Percentiles rank a stretch among this genome's conserved stretches.
phyloP scores from a whole-genome alignment of 2,329 filamentous ascomycete species.

The Paracoccidioides lutzii region DNA sequence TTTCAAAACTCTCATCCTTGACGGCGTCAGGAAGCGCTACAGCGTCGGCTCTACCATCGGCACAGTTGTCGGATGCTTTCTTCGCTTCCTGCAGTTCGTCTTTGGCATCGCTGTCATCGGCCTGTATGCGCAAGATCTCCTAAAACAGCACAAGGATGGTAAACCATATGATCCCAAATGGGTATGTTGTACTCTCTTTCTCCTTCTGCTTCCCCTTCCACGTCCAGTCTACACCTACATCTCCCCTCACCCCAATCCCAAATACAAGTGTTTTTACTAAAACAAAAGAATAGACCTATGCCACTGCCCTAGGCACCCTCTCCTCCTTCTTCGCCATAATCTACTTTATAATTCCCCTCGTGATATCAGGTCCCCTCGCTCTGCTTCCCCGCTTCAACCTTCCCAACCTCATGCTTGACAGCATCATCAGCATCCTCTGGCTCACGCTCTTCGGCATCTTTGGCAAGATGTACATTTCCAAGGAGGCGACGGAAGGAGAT shows the following conservation, averaged over 20 bases:
- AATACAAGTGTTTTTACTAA: background rate
- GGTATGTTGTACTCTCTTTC: slow-evolving; percentile 36
- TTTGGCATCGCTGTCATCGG: slow-evolving; percentile 65
- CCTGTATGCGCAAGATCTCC: slow-evolving; percentile 61
- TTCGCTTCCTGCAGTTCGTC: slow-evolving; percentile 67
- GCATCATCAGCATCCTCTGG: slow-evolving; percentile 64
- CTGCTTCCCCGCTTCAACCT: slow-evolving; percentile 14
- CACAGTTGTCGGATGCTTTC: slow-evolving; percentile 22
- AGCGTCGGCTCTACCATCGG: slow-evolving; percentile 10
- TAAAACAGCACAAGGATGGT: slow-evolving; percentile 38
- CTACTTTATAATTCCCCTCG: slow-evolving; percentile 52
- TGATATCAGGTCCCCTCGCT: slow-evolving; percentile 23
- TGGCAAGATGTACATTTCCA: slow-evolving; percentile 59
- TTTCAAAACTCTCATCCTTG: slow-evolving; percentile 12
- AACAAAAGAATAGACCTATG: slow-evolving; percentile 45
- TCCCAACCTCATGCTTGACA: slow-evolving; percentile 53
- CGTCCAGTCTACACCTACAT: background rate
- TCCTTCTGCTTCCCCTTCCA: background rate
- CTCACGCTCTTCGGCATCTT: slow-evolving; percentile 74
- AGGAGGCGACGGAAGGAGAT: slow-evolving; percentile 30
- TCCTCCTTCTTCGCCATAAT: slow-evolving; percentile 51
- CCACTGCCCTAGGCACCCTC: slow-evolving; percentile 54
- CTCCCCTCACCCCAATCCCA: background rate
- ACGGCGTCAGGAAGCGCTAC: slow-evolving; percentile 12
- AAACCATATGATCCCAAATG: slow-evolving; percentile 53